A percentile compares a stretch with the other conserved stretches of the same genome.
Evolutionary conservation across 1,139 yeast species (phyloP).

Genomic region (Scheffersomyces parashehatae): DNA sequence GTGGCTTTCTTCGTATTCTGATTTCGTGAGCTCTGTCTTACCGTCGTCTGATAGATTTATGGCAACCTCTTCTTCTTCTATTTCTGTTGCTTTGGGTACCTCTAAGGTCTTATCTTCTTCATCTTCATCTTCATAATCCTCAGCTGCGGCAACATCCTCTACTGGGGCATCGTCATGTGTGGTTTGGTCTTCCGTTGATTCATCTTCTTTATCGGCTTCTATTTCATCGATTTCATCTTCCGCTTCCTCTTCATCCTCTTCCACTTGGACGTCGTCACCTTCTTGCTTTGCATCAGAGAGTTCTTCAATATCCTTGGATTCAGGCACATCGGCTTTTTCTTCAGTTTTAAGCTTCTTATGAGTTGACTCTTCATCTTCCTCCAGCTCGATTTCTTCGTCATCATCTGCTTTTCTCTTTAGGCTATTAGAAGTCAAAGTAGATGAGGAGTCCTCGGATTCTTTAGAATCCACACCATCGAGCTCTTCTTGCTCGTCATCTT

Average conservation of each 20-base stretch:
- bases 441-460: too few relatives aligned
- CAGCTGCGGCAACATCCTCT: constrained; percentile 13
- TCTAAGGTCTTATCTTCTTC: constrained; percentile 5
- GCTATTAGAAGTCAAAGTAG: too few relatives aligned
- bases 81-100: constrained; percentile 7
- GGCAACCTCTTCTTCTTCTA: constrained; percentile 8
- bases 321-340: constrained; percentile 10
- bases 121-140: constrained; percentile 11
- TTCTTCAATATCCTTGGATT: constrained; percentile 10
- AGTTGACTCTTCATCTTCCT: constrained; percentile 4
- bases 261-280: constrained; percentile 2
- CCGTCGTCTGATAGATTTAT: neutral
- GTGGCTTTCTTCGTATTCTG: neutral
- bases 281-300: constrained; percentile 4
- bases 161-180: constrained; percentile 9
- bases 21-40: neutral
- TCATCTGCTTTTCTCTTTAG: constrained; percentile 6
- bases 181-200: constrained; percentile 7
- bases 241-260: constrained; percentile 10
- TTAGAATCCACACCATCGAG: too few relatives aligned
- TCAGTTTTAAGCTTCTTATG: constrained; percentile 7
- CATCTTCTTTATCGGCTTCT: constrained; percentile 10
- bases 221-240: constrained; percentile 12
- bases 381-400: constrained; percentile 4
- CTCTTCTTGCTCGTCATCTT: too few relatives aligned